Base-by-base conservation (phyloP, 2,329 filamentous ascomycete species). In the Xylaria sp. region DNA sequence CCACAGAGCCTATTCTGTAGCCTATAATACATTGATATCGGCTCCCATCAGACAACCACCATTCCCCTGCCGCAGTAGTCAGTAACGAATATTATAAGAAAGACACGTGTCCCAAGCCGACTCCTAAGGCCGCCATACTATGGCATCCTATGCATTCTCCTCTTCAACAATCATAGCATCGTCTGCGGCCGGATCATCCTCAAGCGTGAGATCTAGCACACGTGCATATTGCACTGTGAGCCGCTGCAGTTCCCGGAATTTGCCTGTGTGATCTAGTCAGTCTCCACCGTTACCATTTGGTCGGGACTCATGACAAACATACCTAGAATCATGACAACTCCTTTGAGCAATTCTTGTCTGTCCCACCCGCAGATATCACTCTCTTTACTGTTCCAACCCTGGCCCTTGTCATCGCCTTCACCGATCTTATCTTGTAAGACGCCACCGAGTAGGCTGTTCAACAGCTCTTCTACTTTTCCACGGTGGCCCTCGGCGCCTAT, bases 211-310 rank as follows among this genome's bases (percentile, higher is more conserved):
- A 63, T 91, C 92, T 25, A 96, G 83, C n/a, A 94, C 83, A 69
- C 92, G 89, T 13, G 95, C 95, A 78, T 98, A 98, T 69, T 96
- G 95, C 29, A 97, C 92, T n/a, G 93, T 97, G 47, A 97, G 87
- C 29, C 96, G 87, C 79, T 99, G 96, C 33, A 99, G 84, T 77
- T 98, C 96, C 63, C 96, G 90, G 80, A 96, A 95, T 89, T 98
- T 98, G 66, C 93, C 94, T 97, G 73, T 44, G 62, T 36, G 51
- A 63, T 66, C 20, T 47, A 53, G 62, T 72, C 2, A 84, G 79
- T 67, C 62, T 63, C 55, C 42, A 59, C 38, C 27, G 20, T 33
- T 6, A 20, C 39, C n/a, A 44, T 58, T 61, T 39, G 11, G 44
- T 44, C 51, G 73, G 22, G 39, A 33, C 17, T 39, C 29, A 10